phyloP scores from a whole-genome alignment of 192 early-diverging fungal species.

The Jimgerdemannia lactiflua region DNA sequence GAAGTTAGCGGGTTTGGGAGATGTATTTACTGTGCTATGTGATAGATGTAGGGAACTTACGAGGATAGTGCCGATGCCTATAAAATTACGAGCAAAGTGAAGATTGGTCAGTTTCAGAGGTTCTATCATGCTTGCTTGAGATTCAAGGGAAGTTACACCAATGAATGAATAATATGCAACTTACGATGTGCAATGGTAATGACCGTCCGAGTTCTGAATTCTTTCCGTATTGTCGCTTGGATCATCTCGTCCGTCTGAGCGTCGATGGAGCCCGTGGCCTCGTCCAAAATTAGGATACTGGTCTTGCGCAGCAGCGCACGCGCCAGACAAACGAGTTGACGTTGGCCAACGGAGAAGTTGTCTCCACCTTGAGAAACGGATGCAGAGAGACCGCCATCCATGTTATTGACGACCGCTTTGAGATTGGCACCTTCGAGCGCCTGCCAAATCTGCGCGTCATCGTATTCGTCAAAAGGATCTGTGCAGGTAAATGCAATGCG shows the following conservation, averaged over 20 bases:
- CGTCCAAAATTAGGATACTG: conserved; percentile 65
- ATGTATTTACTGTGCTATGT: conserved; percentile 41
- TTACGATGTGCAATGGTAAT: conserved; percentile 63
- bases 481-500: too few relatives aligned
- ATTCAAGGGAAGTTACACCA: too few relatives aligned
- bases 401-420: conserved; percentile 31
- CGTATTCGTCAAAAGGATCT: conserved; percentile 64
- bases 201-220: conserved; percentile 52
- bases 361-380: conserved; percentile 23
- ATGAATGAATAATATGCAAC: too few relatives aligned
- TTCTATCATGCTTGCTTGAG: too few relatives aligned
- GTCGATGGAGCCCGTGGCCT: conserved; percentile 55
- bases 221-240: conserved; percentile 46
- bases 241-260: conserved; percentile 41
- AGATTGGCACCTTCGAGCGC: conserved; percentile 53
- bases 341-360: too few relatives aligned
- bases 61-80: too few relatives aligned
- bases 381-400: conserved; percentile 35
- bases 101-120: too few relatives aligned
- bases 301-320: conserved; percentile 50
- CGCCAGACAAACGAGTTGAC: conserved; percentile 58
- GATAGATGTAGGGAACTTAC: too few relatives aligned
- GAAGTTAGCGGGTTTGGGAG: conserved; percentile 51
- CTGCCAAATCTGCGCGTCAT: conserved; percentile 65
- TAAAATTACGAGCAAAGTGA: too few relatives aligned